These are phyloP conservation scores for Diaporthe destruens DNA, from an alignment of 2,329 filamentous ascomycete genomes.

Conservation along the genomic window DNA sequence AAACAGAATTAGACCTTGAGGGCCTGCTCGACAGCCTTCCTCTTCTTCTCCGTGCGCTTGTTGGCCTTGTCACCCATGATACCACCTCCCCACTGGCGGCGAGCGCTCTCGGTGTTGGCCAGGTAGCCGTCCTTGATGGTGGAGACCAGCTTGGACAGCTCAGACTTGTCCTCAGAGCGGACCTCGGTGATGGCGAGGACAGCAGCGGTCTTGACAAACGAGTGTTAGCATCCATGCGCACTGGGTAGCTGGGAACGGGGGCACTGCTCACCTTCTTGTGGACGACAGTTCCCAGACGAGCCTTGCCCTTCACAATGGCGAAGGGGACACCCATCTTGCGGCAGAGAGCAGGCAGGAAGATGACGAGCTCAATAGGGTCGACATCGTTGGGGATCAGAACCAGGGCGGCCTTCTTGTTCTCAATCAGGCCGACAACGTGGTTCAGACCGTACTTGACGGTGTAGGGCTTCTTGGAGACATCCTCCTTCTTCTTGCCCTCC, in stretches of 20 bases:
- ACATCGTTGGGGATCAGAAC: conserved; percentile 99
- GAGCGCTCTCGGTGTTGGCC: conserved; percentile 92
- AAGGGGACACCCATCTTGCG: conserved; percentile 99
- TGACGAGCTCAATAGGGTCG: conserved; percentile 98
- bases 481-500: conserved; percentile 99
- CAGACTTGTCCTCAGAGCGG: conserved; percentile 96
- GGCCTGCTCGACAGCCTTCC: conserved; percentile 92
- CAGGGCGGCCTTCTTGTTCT: conserved; percentile 99
- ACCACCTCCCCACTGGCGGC: conserved; percentile 98
- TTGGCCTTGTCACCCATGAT: conserved; percentile 98
- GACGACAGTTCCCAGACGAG: conserved; percentile 96
- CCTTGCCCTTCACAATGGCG: conserved; percentile 99
- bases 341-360: conserved; percentile 99
- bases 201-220: conserved; percentile 81
- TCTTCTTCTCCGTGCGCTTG: conserved; percentile 82
- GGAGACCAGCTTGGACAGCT: conserved; percentile 96
- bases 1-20: conserved; percentile 88
- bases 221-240: not conserved
- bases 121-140: conserved; percentile 98
- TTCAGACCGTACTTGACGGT: conserved; percentile 99
- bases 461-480: conserved; percentile 99
- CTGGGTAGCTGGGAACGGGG: not conserved
- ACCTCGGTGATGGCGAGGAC: conserved; percentile 97
- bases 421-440: conserved; percentile 96
- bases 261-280: conserved; percentile 88